phyloP scores from a whole-genome alignment of 768 basidiomycete genomes.

The Leccinum longicurvipes region DNA sequence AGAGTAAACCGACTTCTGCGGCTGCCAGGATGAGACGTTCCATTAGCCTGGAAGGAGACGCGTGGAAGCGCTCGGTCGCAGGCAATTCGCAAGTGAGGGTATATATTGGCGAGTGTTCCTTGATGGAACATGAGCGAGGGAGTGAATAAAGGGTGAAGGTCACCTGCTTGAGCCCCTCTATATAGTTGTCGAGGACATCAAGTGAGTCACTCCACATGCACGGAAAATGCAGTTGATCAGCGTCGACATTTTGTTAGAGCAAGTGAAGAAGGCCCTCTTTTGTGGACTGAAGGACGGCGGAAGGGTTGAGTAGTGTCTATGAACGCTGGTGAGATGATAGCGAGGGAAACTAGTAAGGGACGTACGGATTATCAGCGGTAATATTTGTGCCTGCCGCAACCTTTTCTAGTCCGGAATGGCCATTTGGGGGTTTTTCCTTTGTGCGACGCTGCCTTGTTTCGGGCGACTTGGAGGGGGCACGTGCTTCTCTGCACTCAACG shows the following conservation, averaged over 20 bases:
- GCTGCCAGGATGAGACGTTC: slow-evolving; percentile 74
- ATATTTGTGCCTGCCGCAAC: slow-evolving; percentile 77
- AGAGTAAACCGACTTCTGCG: slow-evolving; percentile 75
- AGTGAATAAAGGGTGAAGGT: neutral
- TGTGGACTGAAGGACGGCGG: slow-evolving; percentile 79
- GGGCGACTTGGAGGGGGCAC: slow-evolving; percentile 35
- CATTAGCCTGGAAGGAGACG: slow-evolving; percentile 81
- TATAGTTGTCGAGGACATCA: slow-evolving; percentile 82
- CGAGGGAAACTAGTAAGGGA: slow-evolving; percentile 8
- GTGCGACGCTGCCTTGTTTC: slow-evolving; percentile 20
- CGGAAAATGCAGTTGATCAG: slow-evolving; percentile 82
- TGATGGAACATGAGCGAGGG: slow-evolving; percentile 27
- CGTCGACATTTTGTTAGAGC: slow-evolving; percentile 58
- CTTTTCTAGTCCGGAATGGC: slow-evolving; percentile 61
- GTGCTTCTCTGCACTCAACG: no score
- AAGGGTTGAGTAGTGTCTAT: slow-evolving; percentile 91
- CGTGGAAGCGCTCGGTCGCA: slow-evolving; percentile 82
- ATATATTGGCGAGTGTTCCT: slow-evolving; percentile 82
- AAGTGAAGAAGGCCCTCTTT: slow-evolving; percentile 92
- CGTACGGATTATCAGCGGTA: slow-evolving; percentile 80
- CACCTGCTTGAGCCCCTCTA: slow-evolving; percentile 83
- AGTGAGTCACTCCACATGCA: slow-evolving; percentile 91
- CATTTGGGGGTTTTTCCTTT: slow-evolving; percentile 40
- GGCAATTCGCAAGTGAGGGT: slow-evolving; percentile 87
- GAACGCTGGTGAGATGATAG: slow-evolving; percentile 4